Percentiles rank a stretch among this genome's conserved stretches.
phyloP scores from a whole-genome alignment of 139 green algal species.

The Auxenochlorella protothecoides region DNA sequence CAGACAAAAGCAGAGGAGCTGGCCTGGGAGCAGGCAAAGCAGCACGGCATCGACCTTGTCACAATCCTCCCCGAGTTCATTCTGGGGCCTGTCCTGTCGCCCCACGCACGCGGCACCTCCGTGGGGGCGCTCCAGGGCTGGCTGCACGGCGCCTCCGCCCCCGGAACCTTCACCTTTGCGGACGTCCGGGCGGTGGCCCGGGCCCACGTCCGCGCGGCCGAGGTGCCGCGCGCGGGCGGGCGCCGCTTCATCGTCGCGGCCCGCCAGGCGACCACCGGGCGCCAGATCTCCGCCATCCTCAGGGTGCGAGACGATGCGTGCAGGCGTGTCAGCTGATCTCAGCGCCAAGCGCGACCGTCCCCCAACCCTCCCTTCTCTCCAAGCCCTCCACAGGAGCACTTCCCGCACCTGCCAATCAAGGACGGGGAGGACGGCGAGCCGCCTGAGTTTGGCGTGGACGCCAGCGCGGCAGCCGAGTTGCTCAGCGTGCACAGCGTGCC shows the following conservation, averaged over 20 bases:
- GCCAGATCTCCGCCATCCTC: slow-evolving; percentile 10
- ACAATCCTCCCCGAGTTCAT: slow-evolving; percentile 65
- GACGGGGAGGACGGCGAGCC: background rate
- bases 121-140: slow-evolving; percentile 18
- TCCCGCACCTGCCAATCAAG: slow-evolving; percentile 17
- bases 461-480: slow-evolving; percentile 21
- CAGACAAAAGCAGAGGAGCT: slow-evolving; percentile 33
- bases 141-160: slow-evolving; percentile 17
- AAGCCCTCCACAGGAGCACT: slow-evolving; percentile 12
- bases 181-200: slow-evolving; percentile 44
- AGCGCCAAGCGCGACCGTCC: background rate
- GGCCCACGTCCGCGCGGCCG: slow-evolving; percentile 34
- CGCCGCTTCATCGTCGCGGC: slow-evolving; percentile 34
- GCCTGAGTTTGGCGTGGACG: slow-evolving; percentile 14
- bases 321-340: background rate
- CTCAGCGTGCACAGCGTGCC: slow-evolving; percentile 24
- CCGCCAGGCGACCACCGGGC: slow-evolving; percentile 2
- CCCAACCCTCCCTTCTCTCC: background rate
- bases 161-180: slow-evolving; percentile 18
- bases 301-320: slow-evolving; percentile 3
- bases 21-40: slow-evolving; percentile 44
- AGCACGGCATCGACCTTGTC: slow-evolving; percentile 47
- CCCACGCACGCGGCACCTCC: slow-evolving; percentile 10
- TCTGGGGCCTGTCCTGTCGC: slow-evolving; percentile 44
- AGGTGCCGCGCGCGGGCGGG: slow-evolving; percentile 16